Evolutionary conservation across 176 grass and related monocot species (phyloP).

Genomic region (Dendrocalamus sinicus): DNA sequence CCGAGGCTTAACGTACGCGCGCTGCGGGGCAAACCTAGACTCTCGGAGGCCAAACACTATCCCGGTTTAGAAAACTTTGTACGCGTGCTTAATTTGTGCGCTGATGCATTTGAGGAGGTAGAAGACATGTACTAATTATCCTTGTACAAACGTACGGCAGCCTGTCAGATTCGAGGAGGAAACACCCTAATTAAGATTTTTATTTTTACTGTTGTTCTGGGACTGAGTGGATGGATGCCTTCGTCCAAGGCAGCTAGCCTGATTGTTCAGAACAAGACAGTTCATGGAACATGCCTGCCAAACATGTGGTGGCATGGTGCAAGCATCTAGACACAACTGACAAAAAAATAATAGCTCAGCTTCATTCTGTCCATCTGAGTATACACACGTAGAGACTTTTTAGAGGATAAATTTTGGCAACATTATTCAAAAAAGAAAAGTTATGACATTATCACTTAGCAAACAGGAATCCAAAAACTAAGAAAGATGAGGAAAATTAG

Average conservation of each 20-base stretch:
- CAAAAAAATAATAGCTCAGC: background rate
- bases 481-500: constrained; percentile 30
- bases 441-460: constrained; percentile 8
- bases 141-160: background rate
- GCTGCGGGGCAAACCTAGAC: background rate
- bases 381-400: background rate
- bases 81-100: background rate
- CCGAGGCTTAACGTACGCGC: background rate
- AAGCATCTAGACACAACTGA: background rate
- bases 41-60: background rate
- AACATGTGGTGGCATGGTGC: background rate
- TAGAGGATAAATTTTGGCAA: background rate
- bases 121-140: background rate
- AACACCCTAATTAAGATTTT: background rate
- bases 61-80: background rate
- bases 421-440: background rate
- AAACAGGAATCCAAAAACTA: constrained; percentile 25
- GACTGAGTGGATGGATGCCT: background rate
- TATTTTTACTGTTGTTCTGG: background rate
- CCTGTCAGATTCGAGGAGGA: background rate
- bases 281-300: background rate
- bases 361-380: background rate
- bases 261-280: background rate
- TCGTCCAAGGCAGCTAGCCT: constrained; percentile 2
- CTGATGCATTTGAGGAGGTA: background rate